Percentiles rank a stretch among this genome's conserved stretches.
Conservation (phyloP, 257 asterid genomes). For the Petrea volubilis region DNA sequence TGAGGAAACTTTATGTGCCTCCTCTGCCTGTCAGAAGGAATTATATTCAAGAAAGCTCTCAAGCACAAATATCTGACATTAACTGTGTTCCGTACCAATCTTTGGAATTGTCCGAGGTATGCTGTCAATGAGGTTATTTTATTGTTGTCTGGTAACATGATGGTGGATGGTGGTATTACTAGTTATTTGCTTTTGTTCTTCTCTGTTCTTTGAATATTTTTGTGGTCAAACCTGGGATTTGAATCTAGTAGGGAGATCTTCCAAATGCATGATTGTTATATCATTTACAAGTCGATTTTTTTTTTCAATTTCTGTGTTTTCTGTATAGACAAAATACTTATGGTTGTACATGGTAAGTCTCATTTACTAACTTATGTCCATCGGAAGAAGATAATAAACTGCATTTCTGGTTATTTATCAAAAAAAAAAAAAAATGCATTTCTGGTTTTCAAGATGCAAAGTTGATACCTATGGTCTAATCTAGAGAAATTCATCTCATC, state of each 20-base stretch:
- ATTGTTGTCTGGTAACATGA: constrained; percentile 1
- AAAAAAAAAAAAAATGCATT: neutral
- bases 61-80: constrained; percentile 35
- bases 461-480: neutral
- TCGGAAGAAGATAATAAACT: neutral
- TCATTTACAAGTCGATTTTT: neutral
- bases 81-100: constrained; percentile 36
- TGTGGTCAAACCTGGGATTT: neutral
- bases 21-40: constrained; percentile 42
- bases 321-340: neutral
- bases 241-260: neutral
- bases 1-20: constrained; percentile 53
- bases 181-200: neutral
- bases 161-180: neutral
- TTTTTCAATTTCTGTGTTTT: neutral
- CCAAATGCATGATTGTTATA: neutral
- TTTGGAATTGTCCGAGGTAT: constrained; percentile 58
- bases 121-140: constrained; percentile 19
- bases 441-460: neutral
- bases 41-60: constrained; percentile 34
- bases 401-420: neutral
- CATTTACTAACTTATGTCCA: constrained; percentile 5
- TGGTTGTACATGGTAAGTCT: too few relatives aligned
- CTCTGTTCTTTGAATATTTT: neutral
- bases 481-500: neutral